phyloP scores from a whole-genome alignment of 139 green algal species.

The Zygnema circumcarinatum region DNA sequence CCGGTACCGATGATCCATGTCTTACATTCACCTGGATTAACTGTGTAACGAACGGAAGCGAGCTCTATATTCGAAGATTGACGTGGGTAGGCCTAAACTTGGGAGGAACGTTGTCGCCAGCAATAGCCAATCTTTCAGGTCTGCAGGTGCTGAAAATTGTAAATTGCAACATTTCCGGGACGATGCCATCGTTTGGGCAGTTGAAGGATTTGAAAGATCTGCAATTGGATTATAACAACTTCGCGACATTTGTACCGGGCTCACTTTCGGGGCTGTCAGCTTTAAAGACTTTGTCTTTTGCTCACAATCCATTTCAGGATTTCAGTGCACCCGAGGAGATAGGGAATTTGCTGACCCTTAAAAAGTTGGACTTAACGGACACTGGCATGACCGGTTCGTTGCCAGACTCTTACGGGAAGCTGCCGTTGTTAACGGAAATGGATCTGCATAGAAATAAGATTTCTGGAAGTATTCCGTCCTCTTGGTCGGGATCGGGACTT shows the following conservation, averaged over 20 bases:
- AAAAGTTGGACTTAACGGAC: slow-evolving; percentile 21
- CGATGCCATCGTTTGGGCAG: neutral
- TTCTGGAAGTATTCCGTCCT: neutral
- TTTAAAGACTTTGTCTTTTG: neutral
- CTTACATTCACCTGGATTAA: neutral
- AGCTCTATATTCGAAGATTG: slow-evolving; percentile 5
- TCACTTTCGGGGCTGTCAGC: neutral
- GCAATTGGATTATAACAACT: slow-evolving; percentile 3
- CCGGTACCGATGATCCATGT: neutral
- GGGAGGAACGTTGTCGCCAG: slow-evolving; percentile 12
- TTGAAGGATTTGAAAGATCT: neutral
- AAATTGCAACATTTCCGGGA: neutral
- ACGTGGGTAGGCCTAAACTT: neutral
- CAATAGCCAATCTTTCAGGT: slow-evolving; percentile 10
- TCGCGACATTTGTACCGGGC: neutral
- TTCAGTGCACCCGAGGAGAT: neutral
- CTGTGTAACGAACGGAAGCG: neutral
- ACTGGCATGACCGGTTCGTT: neutral
- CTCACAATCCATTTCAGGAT: neutral
- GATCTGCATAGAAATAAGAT: slow-evolving; percentile 25
- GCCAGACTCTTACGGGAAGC: neutral
- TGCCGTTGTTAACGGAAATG: neutral
- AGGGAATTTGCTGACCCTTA: neutral
- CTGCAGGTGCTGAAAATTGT: neutral
- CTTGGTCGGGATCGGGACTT: neutral